These are phyloP conservation scores for Colletotrichum sp. DNA, from an alignment of 2,329 filamentous ascomycete species.

Conservation along the genomic window DNA sequence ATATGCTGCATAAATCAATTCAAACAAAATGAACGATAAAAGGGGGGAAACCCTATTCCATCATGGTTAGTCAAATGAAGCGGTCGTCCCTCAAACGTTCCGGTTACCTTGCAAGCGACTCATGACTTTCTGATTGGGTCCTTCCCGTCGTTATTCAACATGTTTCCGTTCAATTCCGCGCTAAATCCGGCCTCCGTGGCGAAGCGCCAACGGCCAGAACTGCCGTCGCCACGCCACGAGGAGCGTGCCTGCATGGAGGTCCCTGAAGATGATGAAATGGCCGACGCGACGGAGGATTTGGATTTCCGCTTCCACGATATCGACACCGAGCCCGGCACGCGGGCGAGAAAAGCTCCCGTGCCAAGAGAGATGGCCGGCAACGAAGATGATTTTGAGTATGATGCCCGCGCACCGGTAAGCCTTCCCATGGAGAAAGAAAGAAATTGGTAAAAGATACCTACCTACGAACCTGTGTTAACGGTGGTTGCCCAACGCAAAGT, in stretches of 20 bases:
- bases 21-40: background rate
- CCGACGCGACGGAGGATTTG: background rate
- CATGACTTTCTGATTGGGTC: background rate
- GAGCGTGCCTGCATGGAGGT: background rate
- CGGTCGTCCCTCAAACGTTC: background rate
- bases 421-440: background rate
- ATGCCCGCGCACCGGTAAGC: background rate
- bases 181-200: background rate
- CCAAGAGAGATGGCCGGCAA: background rate
- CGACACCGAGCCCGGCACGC: background rate
- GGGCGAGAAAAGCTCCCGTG: background rate
- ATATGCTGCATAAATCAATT: background rate
- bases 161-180: background rate
- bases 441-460: background rate
- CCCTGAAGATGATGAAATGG: background rate
- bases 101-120: background rate
- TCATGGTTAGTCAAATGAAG: background rate
- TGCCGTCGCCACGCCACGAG: background rate
- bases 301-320: background rate
- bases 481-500: background rate
- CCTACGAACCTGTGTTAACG: background rate
- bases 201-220: background rate
- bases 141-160: background rate
- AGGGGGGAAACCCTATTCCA: background rate
- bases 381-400: background rate